phyloP scores from a whole-genome alignment of 169 alveolate genomes.

The Cyclospora cayetanensis region DNA sequence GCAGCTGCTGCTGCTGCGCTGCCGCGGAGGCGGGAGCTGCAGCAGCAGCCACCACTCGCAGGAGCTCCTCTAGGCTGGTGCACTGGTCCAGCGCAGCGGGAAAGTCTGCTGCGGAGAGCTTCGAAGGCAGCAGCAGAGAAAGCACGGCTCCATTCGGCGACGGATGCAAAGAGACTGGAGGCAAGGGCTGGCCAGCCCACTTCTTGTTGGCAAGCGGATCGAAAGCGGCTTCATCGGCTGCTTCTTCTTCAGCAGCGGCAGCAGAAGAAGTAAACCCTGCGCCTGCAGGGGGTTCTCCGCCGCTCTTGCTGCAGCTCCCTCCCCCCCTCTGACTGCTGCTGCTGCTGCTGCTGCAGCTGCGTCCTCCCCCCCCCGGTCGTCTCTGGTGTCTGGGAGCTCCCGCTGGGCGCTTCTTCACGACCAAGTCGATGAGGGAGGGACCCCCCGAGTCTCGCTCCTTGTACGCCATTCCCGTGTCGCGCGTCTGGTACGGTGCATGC shows the following conservation, averaged over 20 bases:
- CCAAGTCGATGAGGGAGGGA: background rate
- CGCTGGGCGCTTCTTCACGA: background rate
- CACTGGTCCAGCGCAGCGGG: background rate
- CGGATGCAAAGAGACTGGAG: constrained; percentile 7
- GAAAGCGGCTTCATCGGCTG: background rate
- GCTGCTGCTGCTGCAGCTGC: constrained; percentile 31
- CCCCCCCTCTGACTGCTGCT: background rate
- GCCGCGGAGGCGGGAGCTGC: no score
- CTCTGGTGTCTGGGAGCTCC: background rate
- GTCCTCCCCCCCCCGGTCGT: background rate
- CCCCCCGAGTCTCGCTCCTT: background rate
- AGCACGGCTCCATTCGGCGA: constrained; percentile 1
- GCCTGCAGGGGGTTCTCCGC: background rate
- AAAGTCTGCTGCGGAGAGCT: constrained; percentile 19
- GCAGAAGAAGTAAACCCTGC: background rate
- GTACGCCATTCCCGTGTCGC: constrained; percentile 14
- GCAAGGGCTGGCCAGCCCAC: background rate
- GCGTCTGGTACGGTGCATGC: constrained; percentile 11
- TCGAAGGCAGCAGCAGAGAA: constrained; percentile 35
- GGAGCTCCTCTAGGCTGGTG: background rate
- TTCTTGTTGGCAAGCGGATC: background rate
- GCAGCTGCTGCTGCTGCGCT: background rate
- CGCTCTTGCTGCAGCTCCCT: background rate
- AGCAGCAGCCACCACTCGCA: background rate
- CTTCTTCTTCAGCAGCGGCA: constrained; percentile 10